Conservation (phyloP, 768 basidiomycete genomes). For the Obba rivulosa region DNA sequence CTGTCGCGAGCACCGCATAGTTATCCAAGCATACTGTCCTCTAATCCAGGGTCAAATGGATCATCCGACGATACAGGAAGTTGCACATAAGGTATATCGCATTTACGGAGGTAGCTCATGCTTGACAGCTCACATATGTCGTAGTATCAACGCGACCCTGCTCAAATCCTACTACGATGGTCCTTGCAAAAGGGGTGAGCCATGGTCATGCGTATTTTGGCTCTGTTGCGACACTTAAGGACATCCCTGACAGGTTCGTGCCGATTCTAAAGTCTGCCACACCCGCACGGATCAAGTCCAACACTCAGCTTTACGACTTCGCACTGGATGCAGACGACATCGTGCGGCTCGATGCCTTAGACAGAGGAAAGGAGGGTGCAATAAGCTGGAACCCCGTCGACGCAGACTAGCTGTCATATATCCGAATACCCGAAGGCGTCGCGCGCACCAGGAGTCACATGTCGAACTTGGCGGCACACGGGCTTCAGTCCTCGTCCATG, state of each 20-base stretch:
- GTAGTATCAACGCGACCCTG: slow-evolving; percentile 48
- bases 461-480: neutral
- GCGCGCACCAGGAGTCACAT: neutral
- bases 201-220: neutral
- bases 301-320: slow-evolving; percentile 43
- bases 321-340: slow-evolving; percentile 39
- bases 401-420: slow-evolving; percentile 1
- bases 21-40: slow-evolving; percentile 52
- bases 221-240: neutral
- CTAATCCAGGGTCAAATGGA: slow-evolving; percentile 48
- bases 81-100: slow-evolving; percentile 42
- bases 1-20: slow-evolving; percentile 34
- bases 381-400: slow-evolving; percentile 47
- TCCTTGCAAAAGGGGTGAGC: slow-evolving; percentile 78
- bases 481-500: slow-evolving; percentile 37
- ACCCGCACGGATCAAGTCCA: slow-evolving; percentile 36
- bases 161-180: slow-evolving; percentile 87
- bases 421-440: neutral
- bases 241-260: slow-evolving; percentile 29
- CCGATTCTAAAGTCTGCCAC: slow-evolving; percentile 47
- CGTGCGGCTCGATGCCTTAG: slow-evolving; percentile 36
- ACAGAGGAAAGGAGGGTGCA: slow-evolving; percentile 39
- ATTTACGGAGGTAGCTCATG: neutral
- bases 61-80: slow-evolving; percentile 43
- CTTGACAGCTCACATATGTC: neutral